Conservation (phyloP, 2,329 filamentous ascomycete species). For the Catunica adiposa region DNA sequence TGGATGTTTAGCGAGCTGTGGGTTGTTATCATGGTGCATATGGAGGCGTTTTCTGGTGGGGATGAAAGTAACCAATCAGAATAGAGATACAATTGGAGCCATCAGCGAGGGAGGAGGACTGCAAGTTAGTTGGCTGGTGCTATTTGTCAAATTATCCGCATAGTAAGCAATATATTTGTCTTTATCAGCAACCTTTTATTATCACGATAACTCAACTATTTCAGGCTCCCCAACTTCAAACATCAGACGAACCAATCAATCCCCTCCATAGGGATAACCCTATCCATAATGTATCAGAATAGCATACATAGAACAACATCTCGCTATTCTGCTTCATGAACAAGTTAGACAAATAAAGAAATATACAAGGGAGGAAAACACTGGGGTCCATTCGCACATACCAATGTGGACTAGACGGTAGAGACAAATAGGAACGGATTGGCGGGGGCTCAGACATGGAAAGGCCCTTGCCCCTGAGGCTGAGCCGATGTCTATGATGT, state of each 20-base stretch:
- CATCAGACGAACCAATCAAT: not conserved
- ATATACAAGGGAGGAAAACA: not conserved
- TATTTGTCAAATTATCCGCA: too few relatives aligned
- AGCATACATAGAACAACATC: not conserved
- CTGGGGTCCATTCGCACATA: not conserved
- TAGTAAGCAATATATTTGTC: not conserved
- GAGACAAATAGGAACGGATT: not conserved
- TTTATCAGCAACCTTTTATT: not conserved
- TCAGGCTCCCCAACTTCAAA: not conserved
- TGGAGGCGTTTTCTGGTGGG: too few relatives aligned
- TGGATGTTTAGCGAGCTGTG: too few relatives aligned
- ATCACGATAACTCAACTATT: not conserved
- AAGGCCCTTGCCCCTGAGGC: conserved; percentile 7
- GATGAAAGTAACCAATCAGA: too few relatives aligned
- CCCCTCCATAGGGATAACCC: not conserved
- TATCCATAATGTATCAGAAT: too few relatives aligned
- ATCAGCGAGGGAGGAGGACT: too few relatives aligned
- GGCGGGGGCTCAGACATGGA: not conserved
- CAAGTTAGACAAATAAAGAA: not conserved
- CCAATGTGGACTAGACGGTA: not conserved
- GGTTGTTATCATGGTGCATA: too few relatives aligned
- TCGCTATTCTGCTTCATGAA: not conserved
- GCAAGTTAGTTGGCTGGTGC: too few relatives aligned
- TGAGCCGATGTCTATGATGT: conserved; percentile 6
- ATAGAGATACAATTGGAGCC: too few relatives aligned